phyloP scores from a whole-genome alignment of 495 filamentous ascomycete species.

The Friedmanniomyces simplex region DNA sequence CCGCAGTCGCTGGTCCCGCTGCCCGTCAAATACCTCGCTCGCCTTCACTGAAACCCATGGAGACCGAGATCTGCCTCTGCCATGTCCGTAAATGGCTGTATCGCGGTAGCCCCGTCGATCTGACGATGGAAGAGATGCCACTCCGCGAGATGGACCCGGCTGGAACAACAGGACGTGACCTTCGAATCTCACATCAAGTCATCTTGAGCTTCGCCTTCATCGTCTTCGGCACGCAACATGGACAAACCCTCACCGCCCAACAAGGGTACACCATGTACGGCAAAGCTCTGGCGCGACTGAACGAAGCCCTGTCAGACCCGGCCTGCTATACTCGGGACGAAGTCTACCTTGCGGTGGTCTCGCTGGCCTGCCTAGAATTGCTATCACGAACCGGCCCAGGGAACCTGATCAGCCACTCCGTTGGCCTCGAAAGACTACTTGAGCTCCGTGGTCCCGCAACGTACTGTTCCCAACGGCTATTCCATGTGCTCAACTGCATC shows the following conservation, averaged over 20 bases:
- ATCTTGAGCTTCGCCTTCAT: conserved; percentile 1
- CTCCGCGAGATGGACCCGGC: neutral
- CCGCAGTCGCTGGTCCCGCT: neutral
- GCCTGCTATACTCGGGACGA: neutral
- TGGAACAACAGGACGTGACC: neutral
- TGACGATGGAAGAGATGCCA: neutral
- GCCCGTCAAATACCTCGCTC: neutral
- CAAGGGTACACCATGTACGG: conserved; percentile 3
- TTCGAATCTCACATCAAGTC: neutral
- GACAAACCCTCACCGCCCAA: neutral
- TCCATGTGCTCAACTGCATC: neutral
- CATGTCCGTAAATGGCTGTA: conserved; percentile 1
- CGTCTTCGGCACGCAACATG: conserved; percentile 1
- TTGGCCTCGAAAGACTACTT: neutral
- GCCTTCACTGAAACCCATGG: neutral
- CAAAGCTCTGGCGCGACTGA: neutral
- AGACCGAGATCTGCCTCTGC: neutral
- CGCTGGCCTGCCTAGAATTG: neutral
- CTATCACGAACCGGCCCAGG: neutral
- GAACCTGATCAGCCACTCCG: neutral
- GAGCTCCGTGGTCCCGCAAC: conserved; percentile 4
- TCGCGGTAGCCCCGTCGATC: conserved; percentile 1
- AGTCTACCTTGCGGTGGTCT: neutral
- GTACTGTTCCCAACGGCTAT: neutral
- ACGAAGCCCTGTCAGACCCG: neutral